phyloP scores from a whole-genome alignment of 108 stramenopile species.

The Schizochytrium sp. region DNA sequence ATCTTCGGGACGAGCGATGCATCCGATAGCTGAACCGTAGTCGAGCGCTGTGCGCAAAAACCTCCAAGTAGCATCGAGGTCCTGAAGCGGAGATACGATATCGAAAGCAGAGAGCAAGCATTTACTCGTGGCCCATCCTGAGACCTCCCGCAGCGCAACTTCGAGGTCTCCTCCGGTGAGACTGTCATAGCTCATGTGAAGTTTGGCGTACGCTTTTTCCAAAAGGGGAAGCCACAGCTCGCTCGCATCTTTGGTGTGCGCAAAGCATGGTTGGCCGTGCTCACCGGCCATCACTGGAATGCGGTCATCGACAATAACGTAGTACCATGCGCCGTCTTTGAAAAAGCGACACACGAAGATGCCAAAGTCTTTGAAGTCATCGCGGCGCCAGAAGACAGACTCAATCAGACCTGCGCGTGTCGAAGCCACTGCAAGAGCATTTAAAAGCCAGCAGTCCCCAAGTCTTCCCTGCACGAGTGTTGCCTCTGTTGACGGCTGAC shows the following conservation, averaged over 20 bases:
- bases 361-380: not conserved
- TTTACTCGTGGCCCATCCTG: not conserved
- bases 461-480: not conserved
- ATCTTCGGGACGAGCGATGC: not conserved
- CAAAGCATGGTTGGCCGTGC: not conserved
- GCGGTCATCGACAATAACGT: not conserved
- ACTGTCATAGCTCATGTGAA: conserved; percentile 18
- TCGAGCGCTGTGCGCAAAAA: not conserved
- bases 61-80: not conserved
- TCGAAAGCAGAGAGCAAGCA: not conserved
- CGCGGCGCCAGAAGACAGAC: not conserved
- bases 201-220: conserved; percentile 37
- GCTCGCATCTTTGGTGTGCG: not conserved
- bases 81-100: not conserved
- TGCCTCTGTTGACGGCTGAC: too few species aligned
- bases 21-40: not conserved
- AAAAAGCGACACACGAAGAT: not conserved
- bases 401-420: not conserved
- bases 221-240: conserved; percentile 27
- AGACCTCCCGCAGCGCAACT: not conserved
- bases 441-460: not conserved
- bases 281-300: not conserved
- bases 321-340: not conserved
- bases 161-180: not conserved
- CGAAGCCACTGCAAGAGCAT: not conserved